These are phyloP conservation scores for Cryptosporidium xiaoi DNA, from an alignment of 169 alveolate genomes.

Conservation along the genomic window DNA sequence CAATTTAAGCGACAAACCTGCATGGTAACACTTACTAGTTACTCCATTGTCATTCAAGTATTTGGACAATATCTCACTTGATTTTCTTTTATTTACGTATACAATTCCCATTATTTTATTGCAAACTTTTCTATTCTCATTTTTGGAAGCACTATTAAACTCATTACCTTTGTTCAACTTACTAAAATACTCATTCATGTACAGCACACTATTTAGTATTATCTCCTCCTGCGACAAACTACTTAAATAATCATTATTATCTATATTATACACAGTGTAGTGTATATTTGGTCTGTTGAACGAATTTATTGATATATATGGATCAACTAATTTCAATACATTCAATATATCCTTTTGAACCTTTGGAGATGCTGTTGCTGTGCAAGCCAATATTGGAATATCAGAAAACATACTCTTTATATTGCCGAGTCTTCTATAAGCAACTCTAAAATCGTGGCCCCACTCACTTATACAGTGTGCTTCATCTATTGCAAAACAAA, in stretches of 20 bases:
- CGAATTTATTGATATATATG: slow-evolving; percentile 82
- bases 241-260: slow-evolving; percentile 23
- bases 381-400: slow-evolving; percentile 94
- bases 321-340: slow-evolving; percentile 84
- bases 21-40: slow-evolving; percentile 88
- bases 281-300: slow-evolving; percentile 91
- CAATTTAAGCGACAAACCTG: slow-evolving; percentile 78
- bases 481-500: slow-evolving; percentile 90
- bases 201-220: slow-evolving; percentile 20
- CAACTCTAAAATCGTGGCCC: slow-evolving; percentile 90
- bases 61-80: slow-evolving; percentile 20
- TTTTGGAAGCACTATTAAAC: background rate
- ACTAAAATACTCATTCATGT: slow-evolving; percentile 24
- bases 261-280: slow-evolving; percentile 81
- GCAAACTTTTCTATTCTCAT: background rate
- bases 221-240: slow-evolving; percentile 21
- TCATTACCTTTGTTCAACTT: background rate
- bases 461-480: slow-evolving; percentile 92
- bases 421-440: slow-evolving; percentile 89
- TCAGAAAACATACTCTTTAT: slow-evolving; percentile 88
- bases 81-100: slow-evolving; percentile 56
- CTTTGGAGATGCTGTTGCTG: slow-evolving; percentile 97
- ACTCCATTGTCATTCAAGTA: slow-evolving; percentile 76
- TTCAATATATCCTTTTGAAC: slow-evolving; percentile 92
- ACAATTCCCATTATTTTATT: slow-evolving; percentile 27